phyloP scores from a whole-genome alignment of 345 rosid genomes.

The Viola odorata region DNA sequence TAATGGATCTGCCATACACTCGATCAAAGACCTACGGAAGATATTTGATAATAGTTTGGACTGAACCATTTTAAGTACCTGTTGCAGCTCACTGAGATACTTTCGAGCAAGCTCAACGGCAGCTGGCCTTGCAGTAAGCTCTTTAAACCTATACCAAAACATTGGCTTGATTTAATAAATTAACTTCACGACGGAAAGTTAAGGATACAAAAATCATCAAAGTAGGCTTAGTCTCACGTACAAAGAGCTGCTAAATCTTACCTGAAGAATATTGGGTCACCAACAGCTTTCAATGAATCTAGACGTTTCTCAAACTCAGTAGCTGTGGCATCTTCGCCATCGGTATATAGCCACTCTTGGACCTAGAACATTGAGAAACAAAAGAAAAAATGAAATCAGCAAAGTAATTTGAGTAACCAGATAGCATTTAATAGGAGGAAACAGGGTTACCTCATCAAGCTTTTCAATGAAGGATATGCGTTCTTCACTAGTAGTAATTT shows the following conservation, averaged over 20 bases:
- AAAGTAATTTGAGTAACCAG: not conserved
- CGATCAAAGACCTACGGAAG: not conserved
- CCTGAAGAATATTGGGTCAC: conserved; percentile 84
- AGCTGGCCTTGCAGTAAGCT: conserved; percentile 75
- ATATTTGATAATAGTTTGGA: not conserved
- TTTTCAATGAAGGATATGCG: conserved; percentile 69
- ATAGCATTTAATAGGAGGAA: not conserved
- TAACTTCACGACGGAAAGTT: not conserved
- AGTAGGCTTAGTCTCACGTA: not conserved
- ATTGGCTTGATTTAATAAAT: not conserved
- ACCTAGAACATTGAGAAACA: conserved; percentile 39
- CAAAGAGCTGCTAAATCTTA: conserved; percentile 6
- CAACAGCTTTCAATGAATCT: conserved; percentile 61
- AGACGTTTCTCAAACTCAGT: conserved; percentile 61
- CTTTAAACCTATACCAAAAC: conserved; percentile 50
- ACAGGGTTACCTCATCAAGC: conserved; percentile 72
- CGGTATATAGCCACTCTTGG: conserved; percentile 97
- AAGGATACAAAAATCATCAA: not conserved
- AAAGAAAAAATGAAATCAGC: conserved; percentile 3
- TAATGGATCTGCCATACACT: not conserved
- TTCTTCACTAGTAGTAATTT: conserved; percentile 69
- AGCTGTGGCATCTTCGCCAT: conserved; percentile 91
- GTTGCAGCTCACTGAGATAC: conserved; percentile 57
- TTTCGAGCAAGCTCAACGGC: conserved; percentile 55
- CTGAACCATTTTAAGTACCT: conserved; percentile 45